Conservation (phyloP, 768 basidiomycete genomes). For the Psilocybe azurescens region DNA sequence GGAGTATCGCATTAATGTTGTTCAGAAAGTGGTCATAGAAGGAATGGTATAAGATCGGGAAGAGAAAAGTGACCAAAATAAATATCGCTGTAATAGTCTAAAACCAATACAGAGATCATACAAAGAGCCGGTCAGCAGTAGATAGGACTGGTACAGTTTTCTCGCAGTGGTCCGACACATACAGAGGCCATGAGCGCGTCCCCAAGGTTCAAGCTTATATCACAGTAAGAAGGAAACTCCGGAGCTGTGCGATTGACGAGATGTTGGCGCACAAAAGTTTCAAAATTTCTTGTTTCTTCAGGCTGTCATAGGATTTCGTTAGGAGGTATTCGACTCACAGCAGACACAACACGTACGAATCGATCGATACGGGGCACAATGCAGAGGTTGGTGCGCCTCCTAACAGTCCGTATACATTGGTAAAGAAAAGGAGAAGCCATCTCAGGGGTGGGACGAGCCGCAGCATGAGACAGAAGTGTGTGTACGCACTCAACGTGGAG, state of each 20-base stretch:
- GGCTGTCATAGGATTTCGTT: background rate
- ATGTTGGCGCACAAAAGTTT: background rate
- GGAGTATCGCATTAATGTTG: too few relatives aligned
- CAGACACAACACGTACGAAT: background rate
- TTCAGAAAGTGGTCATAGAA: too few relatives aligned
- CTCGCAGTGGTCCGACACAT: background rate
- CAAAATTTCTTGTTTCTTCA: background rate
- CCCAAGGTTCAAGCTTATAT: background rate
- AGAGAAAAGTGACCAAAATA: too few relatives aligned
- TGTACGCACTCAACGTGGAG: conserved; percentile 11
- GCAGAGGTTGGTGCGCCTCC: background rate
- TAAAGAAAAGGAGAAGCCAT: background rate
- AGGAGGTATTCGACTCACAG: background rate
- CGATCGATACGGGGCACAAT: background rate
- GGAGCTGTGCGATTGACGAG: background rate
- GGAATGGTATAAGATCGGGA: too few relatives aligned
- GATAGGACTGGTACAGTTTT: too few relatives aligned
- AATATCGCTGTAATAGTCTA: too few relatives aligned
- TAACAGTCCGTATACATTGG: background rate
- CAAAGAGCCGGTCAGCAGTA: too few relatives aligned
- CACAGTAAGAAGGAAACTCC: background rate
- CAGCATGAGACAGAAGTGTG: conserved; percentile 10
- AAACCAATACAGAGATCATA: too few relatives aligned
- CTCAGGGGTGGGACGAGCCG: background rate
- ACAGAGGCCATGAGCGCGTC: conserved; percentile 6